A percentile compares a stretch with the other conserved stretches of the same genome.
Evolutionary conservation across 2,329 filamentous ascomycete genomes (phyloP).

Genomic region (Microcera coccophila): DNA sequence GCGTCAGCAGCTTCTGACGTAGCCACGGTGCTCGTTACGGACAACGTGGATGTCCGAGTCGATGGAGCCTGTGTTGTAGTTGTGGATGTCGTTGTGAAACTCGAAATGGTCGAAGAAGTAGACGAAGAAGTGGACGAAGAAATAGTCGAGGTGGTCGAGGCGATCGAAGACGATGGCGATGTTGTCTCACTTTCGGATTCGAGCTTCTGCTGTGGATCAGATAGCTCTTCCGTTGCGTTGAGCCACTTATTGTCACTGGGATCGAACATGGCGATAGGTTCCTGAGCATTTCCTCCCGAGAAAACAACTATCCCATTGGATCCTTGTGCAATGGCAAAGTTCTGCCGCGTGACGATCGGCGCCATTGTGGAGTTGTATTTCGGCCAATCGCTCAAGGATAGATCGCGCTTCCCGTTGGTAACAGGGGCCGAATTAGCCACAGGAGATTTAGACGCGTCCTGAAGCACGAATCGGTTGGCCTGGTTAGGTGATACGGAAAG

Average conservation of each 20-base stretch:
- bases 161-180: constrained; percentile 26
- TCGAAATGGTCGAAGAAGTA: constrained; percentile 22
- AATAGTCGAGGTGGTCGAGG: too few species aligned
- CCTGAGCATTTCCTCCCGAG: constrained; percentile 65
- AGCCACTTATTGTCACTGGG: constrained; percentile 72
- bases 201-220: constrained; percentile 40
- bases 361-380: constrained; percentile 72
- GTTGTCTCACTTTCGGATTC: constrained; percentile 29
- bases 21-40: constrained; percentile 23
- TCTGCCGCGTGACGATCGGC: constrained; percentile 57
- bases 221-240: constrained; percentile 63
- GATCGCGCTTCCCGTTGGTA: constrained; percentile 30
- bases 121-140: constrained; percentile 29
- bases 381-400: constrained; percentile 66
- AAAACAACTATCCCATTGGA: constrained; percentile 67
- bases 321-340: constrained; percentile 69
- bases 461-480: constrained; percentile 66
- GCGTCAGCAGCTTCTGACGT: constrained; percentile 24
- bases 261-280: constrained; percentile 74
- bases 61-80: constrained; percentile 18
- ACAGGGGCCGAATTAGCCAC: constrained; percentile 46
- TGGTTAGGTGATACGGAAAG: constrained; percentile 68
- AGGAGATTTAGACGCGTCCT: constrained; percentile 55
- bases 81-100: constrained; percentile 21
- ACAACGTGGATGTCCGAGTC: constrained; percentile 17